These are phyloP conservation scores for Claviceps pazoutovae DNA, from an alignment of 2,329 filamentous ascomycete species.

Conservation along the genomic window DNA sequence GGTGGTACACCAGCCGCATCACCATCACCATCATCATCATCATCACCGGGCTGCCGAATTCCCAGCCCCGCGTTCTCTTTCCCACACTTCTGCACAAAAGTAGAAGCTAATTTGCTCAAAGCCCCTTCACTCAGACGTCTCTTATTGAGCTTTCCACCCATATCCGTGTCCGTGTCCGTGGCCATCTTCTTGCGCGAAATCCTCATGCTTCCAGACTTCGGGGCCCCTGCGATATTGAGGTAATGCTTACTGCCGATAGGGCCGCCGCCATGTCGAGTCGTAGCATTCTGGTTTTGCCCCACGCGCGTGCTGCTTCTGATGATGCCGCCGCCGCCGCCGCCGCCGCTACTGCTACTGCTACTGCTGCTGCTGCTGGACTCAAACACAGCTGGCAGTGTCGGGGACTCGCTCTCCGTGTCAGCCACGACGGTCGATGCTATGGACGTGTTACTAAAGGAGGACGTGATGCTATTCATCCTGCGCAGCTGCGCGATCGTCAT, in stretches of 20 bases:
- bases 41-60: not conserved
- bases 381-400: constrained; percentile 24
- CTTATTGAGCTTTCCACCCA: not conserved
- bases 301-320: not conserved
- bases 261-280: constrained; percentile 3
- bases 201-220: constrained; percentile 9
- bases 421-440: constrained; percentile 15
- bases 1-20: too few relatives aligned
- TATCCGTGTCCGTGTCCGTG: not conserved
- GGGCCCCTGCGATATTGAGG: constrained; percentile 20
- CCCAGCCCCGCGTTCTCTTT: constrained; percentile 17
- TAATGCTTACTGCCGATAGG: constrained; percentile 31
- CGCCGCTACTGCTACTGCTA: constrained; percentile 19
- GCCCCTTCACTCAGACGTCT: not conserved
- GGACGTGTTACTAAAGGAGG: constrained; percentile 28
- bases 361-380: constrained; percentile 20
- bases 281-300: too few relatives aligned
- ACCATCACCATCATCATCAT: too few relatives aligned
- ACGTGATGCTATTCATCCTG: constrained; percentile 42
- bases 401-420: constrained; percentile 21
- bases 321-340: not conserved
- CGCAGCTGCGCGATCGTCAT: constrained; percentile 37
- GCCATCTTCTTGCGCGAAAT: constrained; percentile 6
- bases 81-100: constrained; percentile 10
- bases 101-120: not conserved